phyloP scores from a whole-genome alignment of 2,329 filamentous ascomycete genomes.

The Fusarium verticillioides region DNA sequence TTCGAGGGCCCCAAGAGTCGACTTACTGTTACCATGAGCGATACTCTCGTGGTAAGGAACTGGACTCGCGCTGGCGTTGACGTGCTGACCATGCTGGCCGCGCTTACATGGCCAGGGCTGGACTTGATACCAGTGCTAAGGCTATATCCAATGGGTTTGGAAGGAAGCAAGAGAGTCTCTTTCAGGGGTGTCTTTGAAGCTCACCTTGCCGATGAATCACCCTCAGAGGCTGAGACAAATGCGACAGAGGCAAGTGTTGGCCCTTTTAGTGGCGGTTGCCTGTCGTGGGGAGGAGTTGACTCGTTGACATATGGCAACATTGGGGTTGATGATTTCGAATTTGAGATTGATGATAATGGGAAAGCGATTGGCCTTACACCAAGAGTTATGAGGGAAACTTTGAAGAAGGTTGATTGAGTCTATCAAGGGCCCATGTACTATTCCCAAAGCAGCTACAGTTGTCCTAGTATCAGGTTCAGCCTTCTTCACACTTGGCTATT shows the following conservation, averaged over 20 bases:
- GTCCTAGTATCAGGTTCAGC: too few relatives aligned
- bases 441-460: too few relatives aligned
- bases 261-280: neutral
- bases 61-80: neutral
- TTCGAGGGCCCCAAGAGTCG: neutral
- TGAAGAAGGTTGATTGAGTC: neutral
- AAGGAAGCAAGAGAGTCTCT: neutral
- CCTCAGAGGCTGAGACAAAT: too few relatives aligned
- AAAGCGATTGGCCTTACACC: neutral
- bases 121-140: neutral
- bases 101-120: neutral
- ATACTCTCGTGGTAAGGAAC: constrained; percentile 3
- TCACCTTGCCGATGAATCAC: too few relatives aligned
- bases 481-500: too few relatives aligned
- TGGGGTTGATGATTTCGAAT: constrained; percentile 15
- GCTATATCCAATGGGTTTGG: neutral
- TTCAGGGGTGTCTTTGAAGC: neutral
- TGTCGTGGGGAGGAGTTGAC: constrained; percentile 4
- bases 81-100: neutral
- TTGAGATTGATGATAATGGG: neutral
- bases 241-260: neutral
- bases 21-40: neutral
- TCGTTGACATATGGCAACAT: neutral
- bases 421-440: too few relatives aligned
- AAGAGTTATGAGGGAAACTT: neutral